Evolutionary conservation across 139 green algal genomes (phyloP).

Genomic region (Tetradesmus obliquus): DNA sequence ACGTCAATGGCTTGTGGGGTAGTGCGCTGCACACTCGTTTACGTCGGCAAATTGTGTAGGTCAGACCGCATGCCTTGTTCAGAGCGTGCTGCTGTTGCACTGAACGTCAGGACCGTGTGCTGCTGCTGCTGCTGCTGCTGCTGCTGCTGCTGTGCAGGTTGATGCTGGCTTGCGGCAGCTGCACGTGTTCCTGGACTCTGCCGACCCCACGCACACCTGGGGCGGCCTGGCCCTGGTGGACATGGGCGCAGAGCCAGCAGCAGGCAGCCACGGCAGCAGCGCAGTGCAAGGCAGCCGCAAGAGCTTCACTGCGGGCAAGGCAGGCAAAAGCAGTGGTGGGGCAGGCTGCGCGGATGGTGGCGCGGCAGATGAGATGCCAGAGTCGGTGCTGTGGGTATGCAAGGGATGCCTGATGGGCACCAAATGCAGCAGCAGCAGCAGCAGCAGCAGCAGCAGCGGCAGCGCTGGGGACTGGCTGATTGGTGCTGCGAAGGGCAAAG

Average conservation of each 20-base stretch:
- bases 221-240: conserved; percentile 10
- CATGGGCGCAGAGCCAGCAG: background rate
- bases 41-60: too few species aligned
- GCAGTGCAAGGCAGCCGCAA: background rate
- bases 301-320: background rate
- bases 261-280: background rate
- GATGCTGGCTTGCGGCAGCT: background rate
- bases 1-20: too few species aligned
- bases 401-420: background rate
- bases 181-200: conserved; percentile 15
- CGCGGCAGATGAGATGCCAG: background rate
- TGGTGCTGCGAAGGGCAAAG: background rate
- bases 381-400: conserved; percentile 20
- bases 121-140: background rate
- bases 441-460: background rate
- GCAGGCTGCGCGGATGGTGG: background rate
- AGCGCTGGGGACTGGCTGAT: background rate
- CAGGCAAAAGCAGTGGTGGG: background rate
- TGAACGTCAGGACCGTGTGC: too few species aligned
- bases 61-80: too few species aligned
- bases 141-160: background rate
- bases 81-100: too few species aligned
- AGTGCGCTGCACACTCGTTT: too few species aligned
- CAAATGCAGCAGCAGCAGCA: background rate
- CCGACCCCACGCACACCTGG: conserved; percentile 14